Conservation (phyloP, 805 yeast genomes). For the Wickerhamomyces silvicola region DNA sequence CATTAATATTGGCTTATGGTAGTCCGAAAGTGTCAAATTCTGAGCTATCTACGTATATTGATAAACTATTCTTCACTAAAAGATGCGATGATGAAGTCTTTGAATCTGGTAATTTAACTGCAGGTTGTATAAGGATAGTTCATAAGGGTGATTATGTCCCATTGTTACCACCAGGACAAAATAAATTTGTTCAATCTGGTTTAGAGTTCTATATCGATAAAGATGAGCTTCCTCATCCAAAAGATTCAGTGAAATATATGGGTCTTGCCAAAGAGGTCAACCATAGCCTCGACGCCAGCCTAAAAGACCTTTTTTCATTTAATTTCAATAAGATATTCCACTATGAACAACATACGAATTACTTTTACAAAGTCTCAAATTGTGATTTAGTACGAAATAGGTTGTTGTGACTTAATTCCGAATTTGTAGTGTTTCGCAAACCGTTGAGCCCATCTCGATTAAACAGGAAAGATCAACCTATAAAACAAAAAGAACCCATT, state of each 20-base stretch:
- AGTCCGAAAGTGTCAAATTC: conserved; percentile 63
- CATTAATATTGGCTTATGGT: conserved; percentile 55
- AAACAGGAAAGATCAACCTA: no score
- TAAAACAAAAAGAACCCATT: no score
- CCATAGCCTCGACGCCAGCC: conserved; percentile 10
- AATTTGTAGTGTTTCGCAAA: no score
- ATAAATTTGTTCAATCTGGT: conserved; percentile 27
- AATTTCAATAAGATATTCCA: conserved; percentile 11
- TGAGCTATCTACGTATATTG: conserved; percentile 45
- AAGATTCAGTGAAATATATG: conserved; percentile 8
- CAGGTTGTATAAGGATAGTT: conserved; percentile 47
- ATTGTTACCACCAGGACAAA: conserved; percentile 45
- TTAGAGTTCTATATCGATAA: conserved; percentile 27
- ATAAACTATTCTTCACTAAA: conserved; percentile 37
- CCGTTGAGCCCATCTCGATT: no score
- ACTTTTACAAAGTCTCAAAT: conserved; percentile 13
- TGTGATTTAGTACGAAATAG: no score
- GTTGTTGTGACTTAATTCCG: no score
- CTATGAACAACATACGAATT: conserved; percentile 12
- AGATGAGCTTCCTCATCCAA: conserved; percentile 32
- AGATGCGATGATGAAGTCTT: conserved; percentile 23
- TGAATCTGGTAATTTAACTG: conserved; percentile 5
- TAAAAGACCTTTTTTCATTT: conserved; percentile 15
- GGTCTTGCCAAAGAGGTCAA: conserved; percentile 11
- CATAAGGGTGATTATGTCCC: conserved; percentile 58